Percentiles rank a stretch among this genome's conserved stretches.
phyloP scores from a whole-genome alignment of 148 eudicot genomes.

The Drosera capensis region DNA sequence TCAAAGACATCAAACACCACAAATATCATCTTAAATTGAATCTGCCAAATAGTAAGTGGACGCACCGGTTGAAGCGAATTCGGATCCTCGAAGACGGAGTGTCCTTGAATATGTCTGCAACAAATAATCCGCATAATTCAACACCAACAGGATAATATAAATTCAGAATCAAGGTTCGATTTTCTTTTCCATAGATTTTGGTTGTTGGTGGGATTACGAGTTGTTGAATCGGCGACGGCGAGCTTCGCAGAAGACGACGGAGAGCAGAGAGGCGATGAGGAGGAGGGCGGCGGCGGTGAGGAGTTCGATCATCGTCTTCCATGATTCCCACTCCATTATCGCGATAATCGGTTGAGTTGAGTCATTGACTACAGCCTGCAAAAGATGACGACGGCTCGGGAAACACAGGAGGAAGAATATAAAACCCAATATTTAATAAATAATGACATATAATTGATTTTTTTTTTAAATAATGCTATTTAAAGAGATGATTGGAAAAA shows the following conservation, averaged over 20 bases:
- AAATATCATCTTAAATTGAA: no score
- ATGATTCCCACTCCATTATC: conserved; percentile 32
- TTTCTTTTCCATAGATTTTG: not conserved
- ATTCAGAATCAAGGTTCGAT: not conserved
- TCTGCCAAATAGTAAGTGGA: not conserved
- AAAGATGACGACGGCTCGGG: no score
- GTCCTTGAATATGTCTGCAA: conserved; percentile 51
- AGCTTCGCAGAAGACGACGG: conserved; percentile 45
- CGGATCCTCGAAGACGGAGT: conserved; percentile 70
- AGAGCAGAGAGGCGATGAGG: conserved; percentile 20
- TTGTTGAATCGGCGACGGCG: conserved; percentile 51
- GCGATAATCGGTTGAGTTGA: no score
- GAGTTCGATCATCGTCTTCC: conserved; percentile 24
- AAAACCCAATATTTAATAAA: no score
- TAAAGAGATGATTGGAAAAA: no score
- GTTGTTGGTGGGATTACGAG: conserved; percentile 17
- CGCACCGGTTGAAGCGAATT: conserved; percentile 67
- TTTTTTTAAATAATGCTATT: no score
- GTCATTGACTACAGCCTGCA: no score
- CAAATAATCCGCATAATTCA: conserved; percentile 2
- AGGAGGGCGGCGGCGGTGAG: conserved; percentile 23
- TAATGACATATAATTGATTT: no score
- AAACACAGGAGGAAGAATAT: no score
- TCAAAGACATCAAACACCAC: no score
- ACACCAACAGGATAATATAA: not conserved